Evolutionary conservation across 768 basidiomycete species (phyloP).

Genomic region (Tulasnella sp.): DNA sequence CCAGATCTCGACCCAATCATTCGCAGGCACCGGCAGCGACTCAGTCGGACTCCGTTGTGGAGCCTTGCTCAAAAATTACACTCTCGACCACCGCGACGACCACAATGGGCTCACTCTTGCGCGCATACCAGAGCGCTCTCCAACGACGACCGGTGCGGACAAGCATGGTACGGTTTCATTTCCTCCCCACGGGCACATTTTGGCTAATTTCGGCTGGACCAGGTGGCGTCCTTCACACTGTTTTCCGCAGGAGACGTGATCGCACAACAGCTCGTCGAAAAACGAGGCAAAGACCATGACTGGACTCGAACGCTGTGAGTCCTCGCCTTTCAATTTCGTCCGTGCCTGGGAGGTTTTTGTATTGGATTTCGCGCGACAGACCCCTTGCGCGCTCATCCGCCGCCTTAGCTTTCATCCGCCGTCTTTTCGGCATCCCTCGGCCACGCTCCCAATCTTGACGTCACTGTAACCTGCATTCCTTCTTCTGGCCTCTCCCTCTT

Average conservation of each 20-base stretch:
- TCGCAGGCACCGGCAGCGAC: neutral
- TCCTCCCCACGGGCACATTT: neutral
- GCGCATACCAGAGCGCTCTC: conserved; percentile 33
- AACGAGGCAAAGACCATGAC: conserved; percentile 57
- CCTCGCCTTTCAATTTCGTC: neutral
- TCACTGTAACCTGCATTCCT: too few species aligned
- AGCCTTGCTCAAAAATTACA: neutral
- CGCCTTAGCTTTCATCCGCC: too few species aligned
- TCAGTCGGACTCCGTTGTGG: neutral
- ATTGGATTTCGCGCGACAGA: too few species aligned
- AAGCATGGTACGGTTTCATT: conserved; percentile 22
- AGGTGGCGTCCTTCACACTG: conserved; percentile 24
- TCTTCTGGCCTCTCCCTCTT: too few species aligned
- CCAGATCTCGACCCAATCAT: neutral
- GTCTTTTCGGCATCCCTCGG: too few species aligned
- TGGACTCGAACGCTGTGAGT: conserved; percentile 12
- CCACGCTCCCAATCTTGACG: too few species aligned
- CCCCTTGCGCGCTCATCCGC: too few species aligned
- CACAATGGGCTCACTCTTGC: conserved; percentile 35
- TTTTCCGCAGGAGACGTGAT: conserved; percentile 69
- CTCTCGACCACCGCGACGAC: neutral
- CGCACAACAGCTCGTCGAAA: conserved; percentile 77
- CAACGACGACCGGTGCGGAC: conserved; percentile 19
- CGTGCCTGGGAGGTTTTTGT: neutral
- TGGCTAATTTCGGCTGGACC: neutral